Evolutionary conservation across 2,329 filamentous ascomycete species (phyloP), one percentile per base, ranked within the genome.

Genomic region (Penicillium capsulatum): DNA sequence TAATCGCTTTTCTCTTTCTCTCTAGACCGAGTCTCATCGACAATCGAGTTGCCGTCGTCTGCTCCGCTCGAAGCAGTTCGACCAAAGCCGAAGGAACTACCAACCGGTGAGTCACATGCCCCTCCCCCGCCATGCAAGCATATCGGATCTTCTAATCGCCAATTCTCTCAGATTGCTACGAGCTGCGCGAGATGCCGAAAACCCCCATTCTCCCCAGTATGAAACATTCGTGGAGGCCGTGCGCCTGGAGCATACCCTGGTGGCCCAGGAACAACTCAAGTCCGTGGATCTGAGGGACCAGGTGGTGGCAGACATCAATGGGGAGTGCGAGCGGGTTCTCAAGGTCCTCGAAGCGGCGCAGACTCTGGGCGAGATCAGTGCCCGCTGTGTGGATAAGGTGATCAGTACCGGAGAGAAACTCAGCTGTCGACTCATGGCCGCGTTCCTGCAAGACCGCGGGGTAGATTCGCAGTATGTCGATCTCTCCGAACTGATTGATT

Each of bases 51-150:
- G 90, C 89, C 40, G 84, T 98, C 41, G 91, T 98, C 42, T 98
- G 92, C 70, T 98, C 92, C 45, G 92, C 92, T 29, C 77, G 92
- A 63, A 96, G 89, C 69, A 92, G 86, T 44, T 90, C 88, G 48
- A 94, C 91, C 63, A 98, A 98, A 71, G 80, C 83, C 38, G 88
- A 94, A 55, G 92, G 92, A 46, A 98, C 92, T 44, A 98, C 92
- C 26, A 97, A 94, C 68, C 80, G 89, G 85, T 90, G 70, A 79
- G 83, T 77, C 64, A 59, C 22, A 28, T 11, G 13, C 4, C 9
- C 26, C 11, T 11, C 26, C 13, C 14, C 16, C 15, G 11, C 16
- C 26, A 31, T 9, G 7, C 28, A 36, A 8, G 19, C 24, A 16
- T 28, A 24, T 34, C 47, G 17, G 27, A 26, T 34, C 9, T 30